Percentiles rank a stretch among this genome's conserved stretches.
phyloP scores from a whole-genome alignment of 2,329 filamentous ascomycete species.

The Cladophialophora bantiana region DNA sequence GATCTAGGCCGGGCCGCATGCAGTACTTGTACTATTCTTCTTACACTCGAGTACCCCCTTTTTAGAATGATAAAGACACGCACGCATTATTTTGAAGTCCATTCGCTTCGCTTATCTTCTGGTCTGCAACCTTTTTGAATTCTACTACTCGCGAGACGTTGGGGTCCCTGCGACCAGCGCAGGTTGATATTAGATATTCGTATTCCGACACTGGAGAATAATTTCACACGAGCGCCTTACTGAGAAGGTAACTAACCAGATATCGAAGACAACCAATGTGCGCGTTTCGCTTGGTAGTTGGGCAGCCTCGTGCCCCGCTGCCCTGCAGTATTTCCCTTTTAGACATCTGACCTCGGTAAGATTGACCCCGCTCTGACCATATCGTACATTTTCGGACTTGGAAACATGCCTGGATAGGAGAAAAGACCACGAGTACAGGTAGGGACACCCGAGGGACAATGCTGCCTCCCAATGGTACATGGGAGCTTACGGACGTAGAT shows the following conservation, averaged over 20 bases:
- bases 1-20: neutral
- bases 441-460: slow-evolving; percentile 3
- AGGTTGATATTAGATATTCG: too few species aligned
- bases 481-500: too few species aligned
- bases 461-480: neutral
- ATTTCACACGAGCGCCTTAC: too few species aligned
- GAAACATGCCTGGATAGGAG: neutral
- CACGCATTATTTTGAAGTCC: neutral
- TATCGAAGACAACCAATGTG: too few species aligned
- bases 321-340: too few species aligned
- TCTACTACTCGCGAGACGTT: neutral
- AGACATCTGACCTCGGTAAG: slow-evolving; percentile 8
- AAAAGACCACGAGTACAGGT: neutral
- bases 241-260: too few species aligned
- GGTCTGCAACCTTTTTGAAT: neutral
- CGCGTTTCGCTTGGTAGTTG: too few species aligned
- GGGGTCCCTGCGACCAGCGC: too few species aligned
- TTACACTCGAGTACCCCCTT: neutral
- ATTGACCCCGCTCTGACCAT: slow-evolving; percentile 1
- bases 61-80: neutral
- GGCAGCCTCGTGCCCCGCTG: too few species aligned
- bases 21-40: neutral
- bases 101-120: neutral
- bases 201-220: too few species aligned
- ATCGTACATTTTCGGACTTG: neutral